phyloP scores from a whole-genome alignment of 2,329 filamentous ascomycete species.

The Colletotrichum tamarilloi region DNA sequence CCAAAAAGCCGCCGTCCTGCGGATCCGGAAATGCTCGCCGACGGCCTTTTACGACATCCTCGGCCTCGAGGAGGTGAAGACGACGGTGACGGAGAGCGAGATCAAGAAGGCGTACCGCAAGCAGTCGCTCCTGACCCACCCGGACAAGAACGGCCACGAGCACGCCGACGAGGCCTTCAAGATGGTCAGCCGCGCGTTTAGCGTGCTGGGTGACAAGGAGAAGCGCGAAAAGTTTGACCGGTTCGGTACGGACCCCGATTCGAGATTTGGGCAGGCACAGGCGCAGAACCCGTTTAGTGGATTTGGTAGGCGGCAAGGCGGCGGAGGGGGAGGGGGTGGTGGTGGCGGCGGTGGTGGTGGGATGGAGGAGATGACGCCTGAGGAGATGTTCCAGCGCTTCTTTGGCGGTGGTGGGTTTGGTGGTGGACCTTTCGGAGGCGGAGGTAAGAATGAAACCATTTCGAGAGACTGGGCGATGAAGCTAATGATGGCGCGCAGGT shows the following conservation, averaged over 20 bases:
- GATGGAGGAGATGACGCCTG: slow-evolving; percentile 93
- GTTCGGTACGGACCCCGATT: slow-evolving; percentile 93
- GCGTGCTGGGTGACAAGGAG: slow-evolving; percentile 90
- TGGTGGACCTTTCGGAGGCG: slow-evolving; percentile 60
- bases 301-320: slow-evolving; percentile 61
- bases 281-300: slow-evolving; percentile 73
- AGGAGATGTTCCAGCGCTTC: slow-evolving; percentile 97
- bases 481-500: slow-evolving; percentile 45
- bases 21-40: slow-evolving; percentile 84
- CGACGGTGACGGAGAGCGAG: slow-evolving; percentile 79
- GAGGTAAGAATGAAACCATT: slow-evolving; percentile 44
- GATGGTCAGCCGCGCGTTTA: slow-evolving; percentile 94
- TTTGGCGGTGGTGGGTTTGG: slow-evolving; percentile 82
- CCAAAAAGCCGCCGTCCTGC: slow-evolving; percentile 90
- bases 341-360: slow-evolving; percentile 74
- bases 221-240: slow-evolving; percentile 91
- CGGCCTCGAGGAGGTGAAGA: slow-evolving; percentile 72
- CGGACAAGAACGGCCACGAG: slow-evolving; percentile 97
- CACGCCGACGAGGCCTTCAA: slow-evolving; percentile 98
- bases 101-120: slow-evolving; percentile 99
- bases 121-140: slow-evolving; percentile 92
- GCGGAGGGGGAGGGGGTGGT: slow-evolving; percentile 51
- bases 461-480: not conserved
- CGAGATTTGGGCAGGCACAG: slow-evolving; percentile 77
- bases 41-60: slow-evolving; percentile 98